Conservation (phyloP, 139 green algal genomes). For the Chlorella sp. region DNA sequence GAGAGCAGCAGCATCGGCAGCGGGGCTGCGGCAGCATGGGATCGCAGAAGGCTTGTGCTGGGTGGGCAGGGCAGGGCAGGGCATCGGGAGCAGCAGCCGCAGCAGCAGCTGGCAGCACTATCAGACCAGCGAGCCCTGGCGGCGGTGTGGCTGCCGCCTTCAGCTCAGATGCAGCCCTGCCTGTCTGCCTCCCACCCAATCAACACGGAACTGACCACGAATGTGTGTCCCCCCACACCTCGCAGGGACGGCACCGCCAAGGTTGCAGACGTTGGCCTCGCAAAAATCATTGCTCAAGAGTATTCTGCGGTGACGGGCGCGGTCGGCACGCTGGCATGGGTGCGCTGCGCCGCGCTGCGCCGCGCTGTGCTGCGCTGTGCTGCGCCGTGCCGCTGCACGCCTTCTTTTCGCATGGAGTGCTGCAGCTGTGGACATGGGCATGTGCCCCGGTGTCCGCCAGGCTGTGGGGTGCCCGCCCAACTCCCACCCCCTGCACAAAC, state of each 20-base stretch:
- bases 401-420: background rate
- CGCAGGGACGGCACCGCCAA: slow-evolving; percentile 51
- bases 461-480: too few relatives aligned
- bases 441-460: background rate
- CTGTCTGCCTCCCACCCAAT: background rate
- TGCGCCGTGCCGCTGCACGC: background rate
- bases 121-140: too few relatives aligned
- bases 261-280: slow-evolving; percentile 55
- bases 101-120: too few relatives aligned
- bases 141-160: too few relatives aligned
- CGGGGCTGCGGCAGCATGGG: too few relatives aligned
- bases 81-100: too few relatives aligned
- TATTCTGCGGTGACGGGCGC: slow-evolving; percentile 10
- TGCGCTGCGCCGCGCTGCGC: background rate
- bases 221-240: background rate
- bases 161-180: background rate
- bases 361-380: background rate
- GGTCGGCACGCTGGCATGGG: slow-evolving; percentile 33
- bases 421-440: background rate
- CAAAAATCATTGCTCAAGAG: slow-evolving; percentile 46
- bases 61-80: too few relatives aligned
- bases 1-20: too few relatives aligned
- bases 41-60: too few relatives aligned
- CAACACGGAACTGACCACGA: background rate
- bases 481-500: background rate